phyloP scores from a whole-genome alignment of 495 filamentous ascomycete genomes.

The Friedmanniomyces simplex region DNA sequence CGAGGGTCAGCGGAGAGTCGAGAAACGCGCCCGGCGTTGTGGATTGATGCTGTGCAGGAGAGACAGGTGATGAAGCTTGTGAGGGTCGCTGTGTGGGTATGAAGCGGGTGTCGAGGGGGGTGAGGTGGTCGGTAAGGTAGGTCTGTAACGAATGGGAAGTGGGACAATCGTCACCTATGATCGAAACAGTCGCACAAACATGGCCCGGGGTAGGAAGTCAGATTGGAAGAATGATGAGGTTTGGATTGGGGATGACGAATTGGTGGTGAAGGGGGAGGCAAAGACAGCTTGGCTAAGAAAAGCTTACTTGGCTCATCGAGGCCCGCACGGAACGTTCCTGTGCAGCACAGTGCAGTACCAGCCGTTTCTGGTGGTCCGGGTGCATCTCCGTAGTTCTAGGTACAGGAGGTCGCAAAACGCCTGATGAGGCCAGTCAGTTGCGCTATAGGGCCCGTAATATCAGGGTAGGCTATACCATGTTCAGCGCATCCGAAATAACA shows the following conservation, averaged over 20 bases:
- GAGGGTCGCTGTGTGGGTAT: neutral
- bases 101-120: neutral
- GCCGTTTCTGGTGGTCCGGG: no score
- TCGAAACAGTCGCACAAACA: neutral
- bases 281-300: neutral
- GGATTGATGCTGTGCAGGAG: neutral
- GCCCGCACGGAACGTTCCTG: no score
- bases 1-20: neutral
- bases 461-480: no score
- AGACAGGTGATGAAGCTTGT: neutral
- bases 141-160: neutral
- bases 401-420: neutral
- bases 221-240: neutral
- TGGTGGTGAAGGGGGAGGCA: neutral
- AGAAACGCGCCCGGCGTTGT: neutral
- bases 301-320: constrained; percentile 3
- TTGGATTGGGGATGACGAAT: neutral
- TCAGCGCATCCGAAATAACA: no score
- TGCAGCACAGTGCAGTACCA: no score
- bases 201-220: neutral
- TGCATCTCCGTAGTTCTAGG: no score
- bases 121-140: neutral
- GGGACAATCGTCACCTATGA: neutral
- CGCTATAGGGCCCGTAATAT: no score
- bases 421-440: no score